These are phyloP conservation scores for Trichaptum fuscoviolaceum DNA, from an alignment of 768 basidiomycete genomes.

Conservation along the genomic window DNA sequence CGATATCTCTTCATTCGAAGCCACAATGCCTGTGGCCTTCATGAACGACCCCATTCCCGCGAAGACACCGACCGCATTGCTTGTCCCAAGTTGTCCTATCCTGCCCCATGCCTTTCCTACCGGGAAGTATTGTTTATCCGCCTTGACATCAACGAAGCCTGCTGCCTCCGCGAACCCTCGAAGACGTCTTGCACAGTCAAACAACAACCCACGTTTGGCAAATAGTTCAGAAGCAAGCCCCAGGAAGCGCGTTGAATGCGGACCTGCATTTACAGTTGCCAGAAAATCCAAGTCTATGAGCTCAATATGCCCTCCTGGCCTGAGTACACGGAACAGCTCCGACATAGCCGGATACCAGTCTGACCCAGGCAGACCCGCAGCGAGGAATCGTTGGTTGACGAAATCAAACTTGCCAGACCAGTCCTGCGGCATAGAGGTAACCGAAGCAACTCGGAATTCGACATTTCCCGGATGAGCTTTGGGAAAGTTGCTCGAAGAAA, in stretches of 20 bases:
- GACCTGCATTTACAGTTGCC: constrained; percentile 9
- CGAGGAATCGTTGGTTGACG: constrained; percentile 28
- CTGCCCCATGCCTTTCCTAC: neutral
- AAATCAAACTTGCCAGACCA: constrained; percentile 27
- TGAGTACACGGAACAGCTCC: constrained; percentile 27
- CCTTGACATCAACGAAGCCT: neutral
- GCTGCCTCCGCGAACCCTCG: neutral
- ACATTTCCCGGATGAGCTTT: constrained; percentile 8
- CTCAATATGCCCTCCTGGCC: constrained; percentile 28
- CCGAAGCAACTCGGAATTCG: constrained; percentile 15
- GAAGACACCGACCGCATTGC: neutral
- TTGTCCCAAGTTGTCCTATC: neutral
- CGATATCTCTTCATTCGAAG: neutral
- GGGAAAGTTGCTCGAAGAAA: constrained; percentile 15
- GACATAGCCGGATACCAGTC: constrained; percentile 23
- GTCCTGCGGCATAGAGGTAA: constrained; percentile 22
- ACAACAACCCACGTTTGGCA: neutral
- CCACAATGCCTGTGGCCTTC: neutral
- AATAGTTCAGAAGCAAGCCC: neutral
- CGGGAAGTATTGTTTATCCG: neutral
- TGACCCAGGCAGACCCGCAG: constrained; percentile 21
- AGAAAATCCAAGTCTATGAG: constrained; percentile 18
- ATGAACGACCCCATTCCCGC: neutral
- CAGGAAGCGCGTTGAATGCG: neutral
- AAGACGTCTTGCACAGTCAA: neutral